These are phyloP conservation scores for Colletotrichum caudatum DNA, from an alignment of 2,329 filamentous ascomycete genomes.

Conservation along the genomic window DNA sequence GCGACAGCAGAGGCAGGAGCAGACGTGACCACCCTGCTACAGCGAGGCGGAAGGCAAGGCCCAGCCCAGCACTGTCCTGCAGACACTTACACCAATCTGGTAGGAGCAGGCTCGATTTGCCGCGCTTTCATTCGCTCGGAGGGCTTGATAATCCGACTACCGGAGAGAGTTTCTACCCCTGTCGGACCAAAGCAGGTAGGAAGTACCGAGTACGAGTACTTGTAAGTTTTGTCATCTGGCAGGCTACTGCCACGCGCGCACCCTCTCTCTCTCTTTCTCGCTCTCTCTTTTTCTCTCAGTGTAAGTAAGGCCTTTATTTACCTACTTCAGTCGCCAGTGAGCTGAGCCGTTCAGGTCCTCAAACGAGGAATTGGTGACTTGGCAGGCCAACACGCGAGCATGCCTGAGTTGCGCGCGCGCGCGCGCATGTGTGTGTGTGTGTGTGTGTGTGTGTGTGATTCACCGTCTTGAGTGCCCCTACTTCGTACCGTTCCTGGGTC, in stretches of 20 bases:
- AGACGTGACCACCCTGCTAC: slow-evolving; percentile 42
- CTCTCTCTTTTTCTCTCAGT: background rate
- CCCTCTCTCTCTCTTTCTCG: background rate
- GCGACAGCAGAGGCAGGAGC: slow-evolving; percentile 39
- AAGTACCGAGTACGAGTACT: slow-evolving; percentile 32
- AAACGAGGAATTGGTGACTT: slow-evolving; percentile 34
- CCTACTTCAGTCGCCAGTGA: background rate
- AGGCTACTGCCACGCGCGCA: slow-evolving; percentile 3
- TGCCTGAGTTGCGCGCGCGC: slow-evolving; percentile 11
- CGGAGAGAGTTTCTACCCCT: slow-evolving; percentile 39
- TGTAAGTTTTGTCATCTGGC: slow-evolving; percentile 22
- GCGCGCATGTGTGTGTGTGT: background rate
- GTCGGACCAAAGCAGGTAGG: slow-evolving; percentile 4
- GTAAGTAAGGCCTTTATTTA: slow-evolving; percentile 33
- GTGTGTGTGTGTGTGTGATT: background rate
- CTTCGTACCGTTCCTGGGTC: background rate
- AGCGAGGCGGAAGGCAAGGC: slow-evolving; percentile 42
- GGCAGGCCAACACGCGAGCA: slow-evolving; percentile 39
- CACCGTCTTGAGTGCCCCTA: background rate
- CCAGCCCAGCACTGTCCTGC: slow-evolving; percentile 41
- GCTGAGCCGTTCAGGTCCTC: slow-evolving; percentile 35
- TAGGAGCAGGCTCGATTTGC: slow-evolving; percentile 41
- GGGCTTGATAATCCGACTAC: slow-evolving; percentile 48
- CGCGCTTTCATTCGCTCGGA: slow-evolving; percentile 47
- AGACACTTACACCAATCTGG: slow-evolving; percentile 48